A percentile compares a stretch with the other conserved stretches of the same genome.
Evolutionary conservation across 2,329 filamentous ascomycete genomes (phyloP).

Genomic region (Pseudogymnoascus sp.): DNA sequence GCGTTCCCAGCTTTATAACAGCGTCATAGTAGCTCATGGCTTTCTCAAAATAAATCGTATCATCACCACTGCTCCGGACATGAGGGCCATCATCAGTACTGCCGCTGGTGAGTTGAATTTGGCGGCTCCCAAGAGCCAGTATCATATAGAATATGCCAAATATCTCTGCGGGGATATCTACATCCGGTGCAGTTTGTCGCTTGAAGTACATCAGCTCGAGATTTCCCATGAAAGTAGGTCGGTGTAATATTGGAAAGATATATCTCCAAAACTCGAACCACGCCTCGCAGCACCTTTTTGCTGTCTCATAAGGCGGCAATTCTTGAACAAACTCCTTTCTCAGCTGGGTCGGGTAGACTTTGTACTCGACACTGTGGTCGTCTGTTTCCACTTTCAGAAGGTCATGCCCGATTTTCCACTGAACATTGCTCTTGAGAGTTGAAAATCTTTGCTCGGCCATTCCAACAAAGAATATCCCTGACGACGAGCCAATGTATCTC

Average conservation of each 20-base stretch:
- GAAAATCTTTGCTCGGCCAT: slow-evolving; percentile 14
- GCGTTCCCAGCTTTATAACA: slow-evolving; percentile 9
- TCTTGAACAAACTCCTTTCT: not conserved
- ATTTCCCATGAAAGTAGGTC: slow-evolving; percentile 12
- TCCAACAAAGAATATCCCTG: slow-evolving; percentile 15
- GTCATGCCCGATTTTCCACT: slow-evolving; percentile 12
- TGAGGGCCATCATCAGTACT: slow-evolving; percentile 8
- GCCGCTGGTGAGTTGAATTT: slow-evolving; percentile 10
- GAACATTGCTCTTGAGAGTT: slow-evolving; percentile 7
- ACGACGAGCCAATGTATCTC: slow-evolving; percentile 15
- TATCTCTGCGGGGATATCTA: slow-evolving; percentile 7
- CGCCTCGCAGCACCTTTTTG: slow-evolving; percentile 11
- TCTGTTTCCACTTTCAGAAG: slow-evolving; percentile 15
- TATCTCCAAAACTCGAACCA: slow-evolving; percentile 16
- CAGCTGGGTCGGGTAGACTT: slow-evolving; percentile 6
- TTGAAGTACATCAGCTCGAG: slow-evolving; percentile 11
- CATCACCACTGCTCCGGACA: slow-evolving; percentile 12
- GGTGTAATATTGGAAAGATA: slow-evolving; percentile 15
- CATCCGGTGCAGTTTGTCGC: not conserved
- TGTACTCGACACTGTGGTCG: slow-evolving; percentile 12
- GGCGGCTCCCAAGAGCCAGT: slow-evolving; percentile 14
- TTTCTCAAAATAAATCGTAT: slow-evolving; percentile 13
- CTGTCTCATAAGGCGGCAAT: slow-evolving; percentile 13
- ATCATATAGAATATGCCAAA: slow-evolving; percentile 14
- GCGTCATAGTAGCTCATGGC: slow-evolving; percentile 13